Percentiles rank a stretch among this genome's conserved stretches.
Conservation (phyloP, 108 stramenopile species). For the Nitzschia putrida region DNA sequence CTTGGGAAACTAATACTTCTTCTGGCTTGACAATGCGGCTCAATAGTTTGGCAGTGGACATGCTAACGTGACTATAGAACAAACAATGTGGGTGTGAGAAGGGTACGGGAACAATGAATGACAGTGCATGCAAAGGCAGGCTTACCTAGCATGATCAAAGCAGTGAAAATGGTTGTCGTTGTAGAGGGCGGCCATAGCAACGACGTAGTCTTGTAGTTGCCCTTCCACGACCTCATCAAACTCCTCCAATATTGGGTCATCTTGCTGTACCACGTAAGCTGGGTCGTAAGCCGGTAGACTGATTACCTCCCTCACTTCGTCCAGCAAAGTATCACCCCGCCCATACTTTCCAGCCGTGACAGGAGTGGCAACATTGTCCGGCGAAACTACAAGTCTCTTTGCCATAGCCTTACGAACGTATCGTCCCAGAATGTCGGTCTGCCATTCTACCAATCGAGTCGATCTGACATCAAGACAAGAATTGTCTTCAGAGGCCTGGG, state of each 20-base stretch:
- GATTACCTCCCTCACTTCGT: constrained; percentile 42
- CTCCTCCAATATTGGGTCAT: not conserved
- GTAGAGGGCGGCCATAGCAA: not conserved
- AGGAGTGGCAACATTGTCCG: not conserved
- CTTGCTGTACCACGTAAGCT: too few species aligned
- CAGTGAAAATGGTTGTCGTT: constrained; percentile 58
- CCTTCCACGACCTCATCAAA: not conserved
- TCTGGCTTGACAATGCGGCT: constrained; percentile 10
- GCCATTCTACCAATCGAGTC: constrained; percentile 18
- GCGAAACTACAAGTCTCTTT: not conserved
- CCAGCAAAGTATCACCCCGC: not conserved
- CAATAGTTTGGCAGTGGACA: constrained; percentile 11
- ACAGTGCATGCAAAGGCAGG: not conserved
- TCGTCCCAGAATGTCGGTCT: constrained; percentile 2
- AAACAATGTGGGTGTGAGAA: not conserved
- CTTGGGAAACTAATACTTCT: constrained; percentile 1
- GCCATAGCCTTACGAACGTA: not conserved
- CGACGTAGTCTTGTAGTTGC: constrained; percentile 13
- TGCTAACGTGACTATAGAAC: not conserved
- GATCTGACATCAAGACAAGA: not conserved
- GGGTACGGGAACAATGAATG: not conserved
- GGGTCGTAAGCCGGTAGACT: constrained; percentile 29
- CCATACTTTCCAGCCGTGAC: not conserved
- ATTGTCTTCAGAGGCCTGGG: not conserved
- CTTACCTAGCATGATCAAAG: constrained; percentile 64